These are phyloP conservation scores for Ceratocystis cubensis DNA, from an alignment of 2,329 filamentous ascomycete species.

Conservation along the genomic window DNA sequence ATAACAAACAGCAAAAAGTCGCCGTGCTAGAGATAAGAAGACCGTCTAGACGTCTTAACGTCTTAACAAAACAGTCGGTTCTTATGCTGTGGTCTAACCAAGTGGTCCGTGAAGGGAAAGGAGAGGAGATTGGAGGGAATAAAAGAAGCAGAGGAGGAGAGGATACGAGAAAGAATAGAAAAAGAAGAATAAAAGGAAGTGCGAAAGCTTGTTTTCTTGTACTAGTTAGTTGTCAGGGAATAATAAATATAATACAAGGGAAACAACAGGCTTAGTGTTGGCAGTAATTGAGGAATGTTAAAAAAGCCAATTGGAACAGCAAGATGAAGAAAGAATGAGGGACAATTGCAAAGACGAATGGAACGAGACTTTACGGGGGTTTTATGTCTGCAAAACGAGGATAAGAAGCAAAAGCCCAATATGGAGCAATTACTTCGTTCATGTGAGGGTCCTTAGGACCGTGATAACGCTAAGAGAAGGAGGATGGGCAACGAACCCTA, in stretches of 20 bases:
- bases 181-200: not conserved
- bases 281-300: not conserved
- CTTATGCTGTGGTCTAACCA: not conserved
- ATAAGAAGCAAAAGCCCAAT: not conserved
- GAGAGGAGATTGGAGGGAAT: not conserved
- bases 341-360: not conserved
- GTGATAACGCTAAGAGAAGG: not conserved
- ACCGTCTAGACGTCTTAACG: not conserved
- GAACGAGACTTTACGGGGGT: not conserved
- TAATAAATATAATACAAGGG: not conserved
- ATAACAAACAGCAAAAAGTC: slow-evolving; percentile 9
- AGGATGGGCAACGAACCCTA: not conserved
- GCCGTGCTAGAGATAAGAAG: slow-evolving; percentile 3
- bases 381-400: not conserved
- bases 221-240: not conserved
- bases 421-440: not conserved
- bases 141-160: slow-evolving; percentile 1
- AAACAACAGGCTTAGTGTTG: not conserved
- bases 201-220: not conserved
- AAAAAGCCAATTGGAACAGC: not conserved
- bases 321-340: not conserved
- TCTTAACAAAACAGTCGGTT: not conserved
- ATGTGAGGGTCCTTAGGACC: not conserved
- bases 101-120: slow-evolving; percentile 2
- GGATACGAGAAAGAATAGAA: not conserved